Conservation (phyloP, 257 asterid species). For the Salvia rosmarinus region DNA sequence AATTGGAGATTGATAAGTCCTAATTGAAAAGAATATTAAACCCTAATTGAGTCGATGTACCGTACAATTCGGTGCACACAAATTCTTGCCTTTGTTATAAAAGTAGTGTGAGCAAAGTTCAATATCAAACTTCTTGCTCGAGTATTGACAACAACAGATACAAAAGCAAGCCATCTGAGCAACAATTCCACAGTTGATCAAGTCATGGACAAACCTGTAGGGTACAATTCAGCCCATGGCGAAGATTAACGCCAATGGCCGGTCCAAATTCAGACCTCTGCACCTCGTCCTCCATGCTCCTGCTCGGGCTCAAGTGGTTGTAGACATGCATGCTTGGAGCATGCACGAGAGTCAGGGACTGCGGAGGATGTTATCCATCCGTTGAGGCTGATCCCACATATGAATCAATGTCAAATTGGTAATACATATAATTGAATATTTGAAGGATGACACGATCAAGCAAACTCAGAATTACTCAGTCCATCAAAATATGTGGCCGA, state of each 20-base stretch:
- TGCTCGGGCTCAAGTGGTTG: slow-evolving; percentile 52
- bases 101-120: background rate
- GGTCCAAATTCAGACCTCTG: slow-evolving; percentile 57
- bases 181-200: background rate
- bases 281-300: slow-evolving; percentile 57
- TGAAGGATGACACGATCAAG: too few relatives aligned
- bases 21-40: too few relatives aligned
- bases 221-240: slow-evolving; percentile 66
- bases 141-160: background rate
- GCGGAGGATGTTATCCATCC: slow-evolving; percentile 49
- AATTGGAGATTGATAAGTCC: too few relatives aligned
- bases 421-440: too few relatives aligned
- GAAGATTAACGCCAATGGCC: slow-evolving; percentile 67
- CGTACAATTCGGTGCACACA: too few relatives aligned
- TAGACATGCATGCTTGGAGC: slow-evolving; percentile 46
- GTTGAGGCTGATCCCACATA: slow-evolving; percentile 55
- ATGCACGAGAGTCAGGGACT: slow-evolving; percentile 52
- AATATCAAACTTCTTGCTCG: background rate
- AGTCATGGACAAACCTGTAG: slow-evolving; percentile 49
- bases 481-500: too few relatives aligned
- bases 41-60: too few relatives aligned
- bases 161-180: too few relatives aligned
- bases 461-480: too few relatives aligned
- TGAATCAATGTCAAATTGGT: background rate
- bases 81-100: too few relatives aligned